These are phyloP conservation scores for Sarcodon aspratus DNA, from an alignment of 768 basidiomycete genomes.

Conservation along the genomic window DNA sequence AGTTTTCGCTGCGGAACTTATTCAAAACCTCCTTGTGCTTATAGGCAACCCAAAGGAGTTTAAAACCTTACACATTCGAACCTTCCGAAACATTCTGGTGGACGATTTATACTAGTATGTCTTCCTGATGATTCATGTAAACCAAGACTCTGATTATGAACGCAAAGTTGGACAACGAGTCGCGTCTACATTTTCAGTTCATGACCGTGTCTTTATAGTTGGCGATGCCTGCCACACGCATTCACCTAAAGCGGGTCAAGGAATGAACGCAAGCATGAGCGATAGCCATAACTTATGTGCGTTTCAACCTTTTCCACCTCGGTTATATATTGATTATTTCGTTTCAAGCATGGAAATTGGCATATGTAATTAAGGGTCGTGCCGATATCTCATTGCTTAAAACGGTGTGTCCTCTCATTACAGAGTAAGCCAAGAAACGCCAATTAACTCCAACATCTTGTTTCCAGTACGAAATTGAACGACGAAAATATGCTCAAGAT, in stretches of 20 bases:
- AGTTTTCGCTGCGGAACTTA: too few relatives aligned
- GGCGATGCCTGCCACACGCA: slow-evolving; percentile 70
- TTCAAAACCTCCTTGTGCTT: neutral
- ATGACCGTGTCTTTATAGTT: slow-evolving; percentile 64
- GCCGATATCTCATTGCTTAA: slow-evolving; percentile 32
- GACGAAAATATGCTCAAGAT: slow-evolving; percentile 58
- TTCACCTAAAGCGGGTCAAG: slow-evolving; percentile 61
- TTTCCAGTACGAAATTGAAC: slow-evolving; percentile 54
- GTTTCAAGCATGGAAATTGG: slow-evolving; percentile 48
- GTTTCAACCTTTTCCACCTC: slow-evolving; percentile 1
- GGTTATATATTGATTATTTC: neutral
- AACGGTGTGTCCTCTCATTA: slow-evolving; percentile 23
- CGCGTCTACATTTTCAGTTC: slow-evolving; percentile 45
- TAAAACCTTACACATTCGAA: slow-evolving; percentile 26
- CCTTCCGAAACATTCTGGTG: slow-evolving; percentile 31
- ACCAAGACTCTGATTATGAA: neutral
- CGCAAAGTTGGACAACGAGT: slow-evolving; percentile 45
- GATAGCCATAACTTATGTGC: slow-evolving; percentile 57
- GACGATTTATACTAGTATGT: slow-evolving; percentile 37
- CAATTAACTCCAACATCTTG: neutral
- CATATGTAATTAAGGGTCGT: slow-evolving; percentile 35
- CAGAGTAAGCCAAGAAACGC: too few relatives aligned
- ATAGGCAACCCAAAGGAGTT: slow-evolving; percentile 26
- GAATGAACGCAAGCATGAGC: slow-evolving; percentile 55
- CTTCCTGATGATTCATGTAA: neutral